Evolutionary conservation across 768 basidiomycete species (phyloP).

Genomic region (Kwoniella botswanensis): DNA sequence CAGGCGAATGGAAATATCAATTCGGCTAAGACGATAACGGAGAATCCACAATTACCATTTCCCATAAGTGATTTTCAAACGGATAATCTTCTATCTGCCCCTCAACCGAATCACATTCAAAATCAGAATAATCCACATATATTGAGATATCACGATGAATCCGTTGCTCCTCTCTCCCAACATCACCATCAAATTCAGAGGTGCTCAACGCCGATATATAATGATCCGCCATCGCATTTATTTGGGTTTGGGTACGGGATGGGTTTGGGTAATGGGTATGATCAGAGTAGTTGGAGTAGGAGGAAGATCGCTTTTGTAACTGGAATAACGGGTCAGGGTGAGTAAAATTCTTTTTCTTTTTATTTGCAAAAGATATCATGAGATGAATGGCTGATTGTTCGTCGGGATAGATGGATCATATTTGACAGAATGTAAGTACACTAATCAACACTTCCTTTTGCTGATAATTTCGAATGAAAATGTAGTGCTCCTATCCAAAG

Average conservation of each 20-base stretch:
- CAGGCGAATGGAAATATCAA: background rate
- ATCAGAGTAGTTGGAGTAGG: slow-evolving; percentile 18
- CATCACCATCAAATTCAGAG: slow-evolving; percentile 8
- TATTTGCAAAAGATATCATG: background rate
- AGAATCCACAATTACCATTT: background rate
- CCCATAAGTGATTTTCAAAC: slow-evolving; percentile 25
- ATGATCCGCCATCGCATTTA: slow-evolving; percentile 5
- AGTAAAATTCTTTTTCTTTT: slow-evolving; percentile 6
- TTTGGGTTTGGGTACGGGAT: slow-evolving; percentile 15
- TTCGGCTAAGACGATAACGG: background rate
- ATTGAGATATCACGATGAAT: slow-evolving; percentile 26
- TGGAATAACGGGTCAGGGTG: slow-evolving; percentile 34
- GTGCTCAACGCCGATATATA: slow-evolving; percentile 19
- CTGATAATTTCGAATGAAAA: background rate
- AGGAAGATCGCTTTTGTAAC: slow-evolving; percentile 29
- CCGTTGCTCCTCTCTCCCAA: slow-evolving; percentile 6
- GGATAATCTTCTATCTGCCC: slow-evolving; percentile 22
- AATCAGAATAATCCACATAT: slow-evolving; percentile 18
- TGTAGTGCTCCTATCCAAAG: slow-evolving; percentile 73
- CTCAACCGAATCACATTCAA: slow-evolving; percentile 2
- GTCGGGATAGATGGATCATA: slow-evolving; percentile 15
- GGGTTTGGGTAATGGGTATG: slow-evolving; percentile 2
- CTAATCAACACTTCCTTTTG: background rate
- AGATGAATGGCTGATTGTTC: background rate
- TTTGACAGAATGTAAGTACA: slow-evolving; percentile 20